Conservation (phyloP, 345 rosid species). For the Salix brachista region DNA sequence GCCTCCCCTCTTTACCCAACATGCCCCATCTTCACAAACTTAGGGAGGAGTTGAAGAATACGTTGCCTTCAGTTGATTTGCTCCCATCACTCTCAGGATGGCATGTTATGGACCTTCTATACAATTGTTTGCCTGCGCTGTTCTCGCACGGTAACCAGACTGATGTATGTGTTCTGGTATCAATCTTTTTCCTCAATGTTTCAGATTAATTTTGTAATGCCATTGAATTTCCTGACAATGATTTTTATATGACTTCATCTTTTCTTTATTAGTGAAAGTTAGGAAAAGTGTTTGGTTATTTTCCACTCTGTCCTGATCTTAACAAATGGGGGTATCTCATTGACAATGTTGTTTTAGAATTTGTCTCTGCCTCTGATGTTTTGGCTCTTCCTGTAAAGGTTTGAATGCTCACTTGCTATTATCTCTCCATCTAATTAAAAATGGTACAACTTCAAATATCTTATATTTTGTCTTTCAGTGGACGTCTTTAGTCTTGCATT, state of each 20-base stretch:
- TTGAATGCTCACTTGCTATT: not conserved
- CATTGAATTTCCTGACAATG: not conserved
- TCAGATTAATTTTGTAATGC: not conserved
- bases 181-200: constrained; percentile 5
- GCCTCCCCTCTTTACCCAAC: constrained; percentile 66
- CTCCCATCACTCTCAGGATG: constrained; percentile 45
- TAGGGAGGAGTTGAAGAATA: constrained; percentile 37
- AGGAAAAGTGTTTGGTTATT: too few relatives aligned
- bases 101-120: constrained; percentile 74
- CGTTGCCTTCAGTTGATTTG: constrained; percentile 39
- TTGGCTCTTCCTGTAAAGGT: not conserved
- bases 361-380: not conserved
- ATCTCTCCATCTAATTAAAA: not conserved
- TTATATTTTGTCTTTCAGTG: not conserved
- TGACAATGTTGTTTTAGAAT: not conserved
- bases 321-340: too few relatives aligned
- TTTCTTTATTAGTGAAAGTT: too few relatives aligned
- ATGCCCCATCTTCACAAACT: constrained; percentile 55
- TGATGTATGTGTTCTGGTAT: constrained; percentile 83
- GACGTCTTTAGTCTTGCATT: too few relatives aligned
- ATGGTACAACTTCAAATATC: not conserved
- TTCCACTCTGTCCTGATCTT: too few relatives aligned
- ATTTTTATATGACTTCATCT: too few relatives aligned
- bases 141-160: constrained; percentile 70
- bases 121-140: constrained; percentile 84